A percentile compares a stretch with the other conserved stretches of the same genome.
Conservation (phyloP, 139 green algal species). For the Diplosphaera chodatii region DNA sequence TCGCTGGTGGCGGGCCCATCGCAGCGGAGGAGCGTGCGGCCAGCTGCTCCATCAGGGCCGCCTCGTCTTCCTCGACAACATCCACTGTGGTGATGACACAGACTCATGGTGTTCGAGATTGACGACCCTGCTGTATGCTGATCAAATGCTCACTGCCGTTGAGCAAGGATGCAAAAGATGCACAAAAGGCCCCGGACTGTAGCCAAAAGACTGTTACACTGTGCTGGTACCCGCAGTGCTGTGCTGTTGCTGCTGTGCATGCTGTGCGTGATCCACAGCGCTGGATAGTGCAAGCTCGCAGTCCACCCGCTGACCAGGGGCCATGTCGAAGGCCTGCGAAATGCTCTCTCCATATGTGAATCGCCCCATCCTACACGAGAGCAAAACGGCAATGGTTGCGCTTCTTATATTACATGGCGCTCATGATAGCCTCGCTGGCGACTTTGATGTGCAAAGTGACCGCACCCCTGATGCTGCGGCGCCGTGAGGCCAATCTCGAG, state of each 20-base stretch:
- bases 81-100: too few species aligned
- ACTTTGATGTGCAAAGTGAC: too few species aligned
- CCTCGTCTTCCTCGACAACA: slow-evolving; percentile 26
- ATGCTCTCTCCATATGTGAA: neutral
- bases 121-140: too few species aligned
- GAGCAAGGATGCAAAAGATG: too few species aligned
- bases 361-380: neutral
- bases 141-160: too few species aligned
- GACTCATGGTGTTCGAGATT: too few species aligned
- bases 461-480: neutral
- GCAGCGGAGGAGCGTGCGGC: slow-evolving; percentile 3
- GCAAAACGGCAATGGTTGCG: neutral
- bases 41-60: slow-evolving; percentile 31
- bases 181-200: too few species aligned
- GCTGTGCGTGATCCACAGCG: neutral
- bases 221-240: neutral
- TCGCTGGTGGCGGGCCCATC: slow-evolving; percentile 7
- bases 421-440: too few species aligned
- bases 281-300: slow-evolving; percentile 3
- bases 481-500: slow-evolving; percentile 19
- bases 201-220: too few species aligned
- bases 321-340: slow-evolving; percentile 4
- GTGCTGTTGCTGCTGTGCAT: neutral
- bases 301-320: neutral
- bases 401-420: too few species aligned